Evolutionary conservation across 2,329 filamentous ascomycete species (phyloP), one percentile per base, ranked within the genome.

Genomic region (Colletotrichum coccodes): DNA sequence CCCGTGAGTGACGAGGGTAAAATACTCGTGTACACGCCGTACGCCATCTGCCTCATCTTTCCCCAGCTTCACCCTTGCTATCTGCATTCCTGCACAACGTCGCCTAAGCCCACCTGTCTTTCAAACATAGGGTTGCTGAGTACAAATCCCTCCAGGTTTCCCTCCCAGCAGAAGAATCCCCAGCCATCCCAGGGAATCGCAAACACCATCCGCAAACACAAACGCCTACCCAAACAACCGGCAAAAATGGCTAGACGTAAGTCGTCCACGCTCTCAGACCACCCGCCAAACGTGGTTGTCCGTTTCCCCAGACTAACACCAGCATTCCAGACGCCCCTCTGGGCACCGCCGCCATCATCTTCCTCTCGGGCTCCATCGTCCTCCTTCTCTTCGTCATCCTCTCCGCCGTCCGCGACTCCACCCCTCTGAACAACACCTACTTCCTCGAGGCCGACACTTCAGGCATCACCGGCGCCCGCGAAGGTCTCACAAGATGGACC

Each of bases 391-490:
- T 90, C 82, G 79, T 89, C 72, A 85, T 91, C 75, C 84, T 91
- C 44, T 81, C 85, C 21, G 89, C 84, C 67, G 78, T 89, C 53
- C 80, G 81, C n/a, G 71, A 78, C 70, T 78, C 78, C n/a, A 76
- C 83, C 7, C 88, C 88, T 2, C 84, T 97, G 63, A 89, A 92
- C 79, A 83, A 90, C 68, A 94, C 94, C 72, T 98, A 94, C 82
- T 97, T 98, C 85, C 89, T 98, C 36, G 86, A 92, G 76, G 93
- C 93, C 75, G 87, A 92, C 77, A 97, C 95, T 1, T 83, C 82
- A 36, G 89, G 86, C 76, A 94, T 97, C 76, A 84, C 87, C 3
- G 90, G 91, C 54, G 91, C 94, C 14, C 88, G 91, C 60, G 71
- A 85, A 58, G 64, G 64, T 14, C 74, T 87, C 21, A 91, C 94